Evolutionary conservation across 495 filamentous ascomycete species (phyloP), one percentile per base, ranked within the genome.

Genomic region (Filosporella fistucella): DNA sequence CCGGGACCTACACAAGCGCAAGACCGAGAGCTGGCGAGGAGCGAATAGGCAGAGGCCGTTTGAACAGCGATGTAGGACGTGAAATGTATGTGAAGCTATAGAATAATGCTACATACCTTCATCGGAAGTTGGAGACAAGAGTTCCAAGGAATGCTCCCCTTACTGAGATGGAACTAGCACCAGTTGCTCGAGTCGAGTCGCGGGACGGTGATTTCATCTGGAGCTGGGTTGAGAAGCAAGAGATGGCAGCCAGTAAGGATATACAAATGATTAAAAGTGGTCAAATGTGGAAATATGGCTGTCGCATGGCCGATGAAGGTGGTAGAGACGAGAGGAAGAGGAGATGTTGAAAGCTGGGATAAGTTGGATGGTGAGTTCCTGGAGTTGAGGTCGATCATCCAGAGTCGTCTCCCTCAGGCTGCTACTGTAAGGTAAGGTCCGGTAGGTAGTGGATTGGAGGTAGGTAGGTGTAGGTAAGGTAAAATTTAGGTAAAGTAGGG

Each of bases 71-170:
- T 26, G 4, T 10, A 7, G 3, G 24, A 12, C 2, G 20, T 42
- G 10, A 7, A 30, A 36, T 14, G 4, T 16, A 11, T 5, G 23
- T 20, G 41, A 25, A 14, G 20, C 17, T 40, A 10, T 22, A 22
- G 43, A 45, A n/a, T n/a, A n/a, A 43, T 25, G 43, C 41, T 42
- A 56, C 56, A 41, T 56, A 59, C 56, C 56, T 56, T 59, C 56
- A 59, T 59, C 35, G 49, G 37, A 33, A 49, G 36, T 24, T 29
- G 34, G 8, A 26, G 33, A 34, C 25, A 33, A 13, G 42, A 21
- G 11, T n/a, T 45, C 39, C 37, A 36, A 51, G 42, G 51, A 50
- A 46, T 47, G 47, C 17, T 43, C 56, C 56, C 56, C 56, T 59
- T 55, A 45, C 51, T 58, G 56, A 25, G 49, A 35, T 51, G 32